A percentile compares a stretch with the other conserved stretches of the same genome.
phyloP scores from a whole-genome alignment of 2,329 filamentous ascomycete species.

The Metarhizium brunneum region DNA sequence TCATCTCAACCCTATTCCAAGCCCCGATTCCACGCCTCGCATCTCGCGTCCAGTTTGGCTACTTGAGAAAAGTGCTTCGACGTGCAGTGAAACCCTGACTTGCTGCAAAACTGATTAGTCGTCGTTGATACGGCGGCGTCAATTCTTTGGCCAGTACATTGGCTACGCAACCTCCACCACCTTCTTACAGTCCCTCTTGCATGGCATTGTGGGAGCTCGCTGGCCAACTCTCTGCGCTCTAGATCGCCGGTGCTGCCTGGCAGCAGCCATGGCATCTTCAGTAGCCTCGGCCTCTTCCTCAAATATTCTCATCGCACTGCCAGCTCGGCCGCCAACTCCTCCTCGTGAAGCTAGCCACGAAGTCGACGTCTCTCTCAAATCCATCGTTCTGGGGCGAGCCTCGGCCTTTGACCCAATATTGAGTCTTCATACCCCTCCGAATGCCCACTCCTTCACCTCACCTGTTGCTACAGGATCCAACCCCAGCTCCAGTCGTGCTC shows the following conservation, averaged over 20 bases:
- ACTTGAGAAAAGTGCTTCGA: not conserved
- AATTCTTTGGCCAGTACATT: not conserved
- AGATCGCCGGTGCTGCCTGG: conserved; percentile 30
- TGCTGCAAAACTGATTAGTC: not conserved
- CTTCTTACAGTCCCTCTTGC: not conserved
- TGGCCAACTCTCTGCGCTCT: conserved; percentile 18
- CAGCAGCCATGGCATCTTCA: conserved; percentile 33
- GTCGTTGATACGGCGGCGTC: not conserved
- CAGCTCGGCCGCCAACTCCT: conserved; percentile 56
- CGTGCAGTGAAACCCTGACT: not conserved
- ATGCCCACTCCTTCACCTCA: conserved; percentile 33
- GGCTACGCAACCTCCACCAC: not conserved
- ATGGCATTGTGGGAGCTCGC: conserved; percentile 5
- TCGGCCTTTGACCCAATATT: conserved; percentile 26
- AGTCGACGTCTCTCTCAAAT: conserved; percentile 24
- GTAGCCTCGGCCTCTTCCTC: conserved; percentile 22
- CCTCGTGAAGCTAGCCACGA: conserved; percentile 45
- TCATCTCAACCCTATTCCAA: not conserved
- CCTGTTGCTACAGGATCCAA: conserved; percentile 31
- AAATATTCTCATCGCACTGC: conserved; percentile 39
- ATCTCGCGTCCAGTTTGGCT: not conserved
- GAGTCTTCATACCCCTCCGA: conserved; percentile 43
- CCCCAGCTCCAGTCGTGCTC: conserved; percentile 32
- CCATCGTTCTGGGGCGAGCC: conserved; percentile 24
- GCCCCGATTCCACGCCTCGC: not conserved